Conservation (phyloP, 495 filamentous ascomycete species). For the Xylaria grammica region DNA sequence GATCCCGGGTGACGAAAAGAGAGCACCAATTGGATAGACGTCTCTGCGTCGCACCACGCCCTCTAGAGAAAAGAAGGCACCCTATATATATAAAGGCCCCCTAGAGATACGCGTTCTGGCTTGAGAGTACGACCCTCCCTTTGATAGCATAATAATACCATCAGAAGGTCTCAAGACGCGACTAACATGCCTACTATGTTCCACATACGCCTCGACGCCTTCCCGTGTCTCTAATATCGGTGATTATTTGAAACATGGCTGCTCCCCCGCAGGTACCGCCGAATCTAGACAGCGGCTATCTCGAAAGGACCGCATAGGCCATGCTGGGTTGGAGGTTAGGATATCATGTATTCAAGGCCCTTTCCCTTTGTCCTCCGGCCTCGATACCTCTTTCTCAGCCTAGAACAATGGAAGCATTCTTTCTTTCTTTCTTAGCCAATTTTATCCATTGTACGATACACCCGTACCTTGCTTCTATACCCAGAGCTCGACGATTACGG, state of each 20-base stretch:
- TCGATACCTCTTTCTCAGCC: no score
- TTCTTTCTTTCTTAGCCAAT: no score
- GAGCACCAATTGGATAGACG: not conserved
- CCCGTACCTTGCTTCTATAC: not conserved
- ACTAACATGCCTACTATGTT: not conserved
- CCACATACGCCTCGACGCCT: not conserved
- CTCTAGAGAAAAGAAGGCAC: no score
- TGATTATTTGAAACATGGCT: constrained; percentile 2
- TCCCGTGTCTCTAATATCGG: not conserved
- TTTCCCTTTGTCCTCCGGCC: no score
- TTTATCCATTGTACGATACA: no score
- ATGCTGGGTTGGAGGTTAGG: not conserved
- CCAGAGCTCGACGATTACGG: not conserved
- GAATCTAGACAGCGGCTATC: not conserved
- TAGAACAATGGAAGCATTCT: no score
- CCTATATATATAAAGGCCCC: no score
- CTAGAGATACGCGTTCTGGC: no score
- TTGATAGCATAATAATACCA: not conserved
- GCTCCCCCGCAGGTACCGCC: not conserved
- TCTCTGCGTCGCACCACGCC: no score
- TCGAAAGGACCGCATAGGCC: no score
- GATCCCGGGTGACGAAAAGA: not conserved
- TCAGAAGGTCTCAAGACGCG: not conserved
- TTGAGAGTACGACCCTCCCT: constrained; percentile 14
- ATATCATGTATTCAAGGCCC: not conserved